These are phyloP conservation scores for Capronia epimyces DNA, from an alignment of 2,329 filamentous ascomycete species.

Conservation along the genomic window DNA sequence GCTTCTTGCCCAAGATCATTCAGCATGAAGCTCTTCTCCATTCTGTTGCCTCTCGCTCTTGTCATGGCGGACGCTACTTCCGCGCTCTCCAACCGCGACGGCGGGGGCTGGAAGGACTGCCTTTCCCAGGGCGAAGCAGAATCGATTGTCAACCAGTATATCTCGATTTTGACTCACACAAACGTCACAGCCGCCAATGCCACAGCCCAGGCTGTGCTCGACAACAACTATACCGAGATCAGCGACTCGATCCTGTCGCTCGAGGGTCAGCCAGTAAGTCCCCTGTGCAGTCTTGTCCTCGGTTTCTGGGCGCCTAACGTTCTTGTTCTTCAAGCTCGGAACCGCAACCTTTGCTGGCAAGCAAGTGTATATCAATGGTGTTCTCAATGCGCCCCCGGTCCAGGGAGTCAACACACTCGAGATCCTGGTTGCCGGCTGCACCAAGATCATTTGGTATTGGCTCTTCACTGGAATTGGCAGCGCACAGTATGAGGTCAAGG, in stretches of 20 bases:
- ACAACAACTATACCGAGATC: constrained; percentile 21
- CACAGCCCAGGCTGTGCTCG: constrained; percentile 23
- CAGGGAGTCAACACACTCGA: constrained; percentile 22
- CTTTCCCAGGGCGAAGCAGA: constrained; percentile 13
- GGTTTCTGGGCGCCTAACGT: background rate
- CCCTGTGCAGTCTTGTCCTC: background rate
- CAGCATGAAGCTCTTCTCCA: constrained; percentile 13
- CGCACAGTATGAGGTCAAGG: constrained; percentile 22
- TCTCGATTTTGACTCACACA: constrained; percentile 16
- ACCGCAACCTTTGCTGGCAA: constrained; percentile 21
- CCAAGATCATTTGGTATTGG: constrained; percentile 25
- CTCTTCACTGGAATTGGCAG: constrained; percentile 22
- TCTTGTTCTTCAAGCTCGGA: constrained; percentile 16
- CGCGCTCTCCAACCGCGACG: constrained; percentile 9
- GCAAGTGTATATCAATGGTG: constrained; percentile 20
- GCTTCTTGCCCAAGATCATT: background rate
- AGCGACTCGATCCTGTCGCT: constrained; percentile 26
- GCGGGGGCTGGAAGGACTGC: constrained; percentile 3
- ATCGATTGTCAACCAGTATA: constrained; percentile 21
- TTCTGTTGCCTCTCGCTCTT: constrained; percentile 13
- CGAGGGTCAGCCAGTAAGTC: constrained; percentile 21
- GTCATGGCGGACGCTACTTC: constrained; percentile 1
- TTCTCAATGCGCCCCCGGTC: constrained; percentile 18
- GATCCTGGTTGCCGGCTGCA: constrained; percentile 21
- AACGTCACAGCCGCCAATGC: constrained; percentile 21